Conservation (phyloP, 257 asterid genomes). For the Gentiana macrophylla region DNA sequence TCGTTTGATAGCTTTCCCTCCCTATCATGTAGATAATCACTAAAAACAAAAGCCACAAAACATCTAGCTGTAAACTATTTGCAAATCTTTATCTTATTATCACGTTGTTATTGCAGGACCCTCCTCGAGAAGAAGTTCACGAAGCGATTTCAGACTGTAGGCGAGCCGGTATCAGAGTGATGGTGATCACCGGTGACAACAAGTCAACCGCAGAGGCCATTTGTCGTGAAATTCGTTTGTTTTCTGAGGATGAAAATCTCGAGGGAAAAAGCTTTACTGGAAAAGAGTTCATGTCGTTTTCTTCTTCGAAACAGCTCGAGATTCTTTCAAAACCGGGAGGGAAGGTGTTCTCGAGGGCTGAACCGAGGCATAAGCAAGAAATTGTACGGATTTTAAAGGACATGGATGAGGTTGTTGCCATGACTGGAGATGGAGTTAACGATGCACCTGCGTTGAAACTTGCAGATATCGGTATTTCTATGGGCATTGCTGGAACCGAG, state of each 20-base stretch:
- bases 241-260: conserved; percentile 48
- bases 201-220: conserved; percentile 94
- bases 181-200: conserved; percentile 95
- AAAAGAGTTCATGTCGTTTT: conserved; percentile 67
- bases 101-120: conserved; percentile 52
- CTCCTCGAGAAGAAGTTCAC: conserved; percentile 86
- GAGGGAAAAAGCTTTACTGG: conserved; percentile 58
- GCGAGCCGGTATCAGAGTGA: conserved; percentile 75
- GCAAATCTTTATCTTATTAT: neutral
- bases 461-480: conserved; percentile 90
- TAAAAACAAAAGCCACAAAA: too few relatives aligned
- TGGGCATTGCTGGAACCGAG: conserved; percentile 96
- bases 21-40: too few relatives aligned
- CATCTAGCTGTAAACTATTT: too few relatives aligned
- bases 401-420: conserved; percentile 81
- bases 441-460: conserved; percentile 95
- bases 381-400: conserved; percentile 81
- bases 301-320: conserved; percentile 49
- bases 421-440: conserved; percentile 97
- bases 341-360: conserved; percentile 78
- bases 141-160: conserved; percentile 67
- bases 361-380: conserved; percentile 88
- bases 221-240: conserved; percentile 61
- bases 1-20: too few relatives aligned
- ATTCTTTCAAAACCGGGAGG: conserved; percentile 65